Evolutionary conservation across 345 rosid species (phyloP), one percentile per base, ranked within the genome.

Genomic region (Eucalyptus virginea): DNA sequence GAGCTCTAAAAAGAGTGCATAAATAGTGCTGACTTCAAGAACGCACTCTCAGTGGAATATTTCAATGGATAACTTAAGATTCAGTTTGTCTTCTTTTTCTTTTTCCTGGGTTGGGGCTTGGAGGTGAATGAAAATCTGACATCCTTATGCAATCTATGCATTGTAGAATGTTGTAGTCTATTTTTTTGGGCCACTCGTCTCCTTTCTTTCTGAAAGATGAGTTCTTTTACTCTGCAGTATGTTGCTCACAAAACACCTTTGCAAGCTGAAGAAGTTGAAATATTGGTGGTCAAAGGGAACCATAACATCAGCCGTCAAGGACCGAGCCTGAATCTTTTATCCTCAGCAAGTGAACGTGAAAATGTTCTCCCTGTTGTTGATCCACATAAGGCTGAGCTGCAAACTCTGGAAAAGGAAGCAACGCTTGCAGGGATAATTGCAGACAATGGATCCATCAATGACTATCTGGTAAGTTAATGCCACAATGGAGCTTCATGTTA

Each of bases 201-300:
- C 19, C 49, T 86, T 86, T 42, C 47, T 87, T 87, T 86, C 18
- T 51, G 62, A 17, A 37, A 21, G 88, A 86, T 87, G 86, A 89
- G 50, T 56, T 77, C 51, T 89, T 89, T 81, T 91, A 45, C 86
- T 72, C 40, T n/a, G n/a, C 91, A 98, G 99, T 95, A 94, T 89
- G 93, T 98, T 90, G 99, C 99, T 88, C 92, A 90, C 88, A 94
- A 95, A 89, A 95, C 94, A 77, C 86, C 94, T 86, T 91, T 95
- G 92, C 95, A 91, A 90, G 92, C 94, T 88, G 97, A 95, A 88
- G 97, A 98, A 92, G 91, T 98, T 88, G 98, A 98, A 85, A 93
- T 98, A 88, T 90, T 92, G 89, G 65, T 91, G 88, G 94, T 92
- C 87, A 93, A 93, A 88, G 94, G 92, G 90, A 92, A 87, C 88